phyloP scores from a whole-genome alignment of 768 basidiomycete species.

The Sarcodon aspratus region DNA sequence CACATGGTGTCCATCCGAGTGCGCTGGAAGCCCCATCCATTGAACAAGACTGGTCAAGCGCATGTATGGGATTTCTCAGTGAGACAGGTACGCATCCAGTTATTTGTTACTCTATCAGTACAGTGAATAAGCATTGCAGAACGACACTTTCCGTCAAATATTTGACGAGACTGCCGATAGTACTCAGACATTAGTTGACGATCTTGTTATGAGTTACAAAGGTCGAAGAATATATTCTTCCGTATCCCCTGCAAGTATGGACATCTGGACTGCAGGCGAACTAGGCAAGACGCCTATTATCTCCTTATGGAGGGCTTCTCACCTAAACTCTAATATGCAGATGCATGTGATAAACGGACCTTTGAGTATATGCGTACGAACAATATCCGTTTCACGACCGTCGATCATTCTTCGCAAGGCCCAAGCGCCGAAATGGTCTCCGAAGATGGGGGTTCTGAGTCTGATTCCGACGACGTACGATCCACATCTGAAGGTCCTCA shows the following conservation, averaged over 20 bases:
- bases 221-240: constrained; percentile 59
- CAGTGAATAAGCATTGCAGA: constrained; percentile 23
- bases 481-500: constrained; percentile 23
- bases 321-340: constrained; percentile 23
- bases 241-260: constrained; percentile 52
- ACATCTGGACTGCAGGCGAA: constrained; percentile 57
- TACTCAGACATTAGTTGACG: constrained; percentile 34
- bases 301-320: neutral
- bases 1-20: constrained; percentile 40
- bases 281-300: constrained; percentile 31
- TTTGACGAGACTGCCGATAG: constrained; percentile 61
- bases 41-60: constrained; percentile 26
- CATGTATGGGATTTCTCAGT: constrained; percentile 42
- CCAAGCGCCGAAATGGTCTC: too few species aligned
- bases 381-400: constrained; percentile 15
- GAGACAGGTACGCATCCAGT: constrained; percentile 34
- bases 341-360: constrained; percentile 53
- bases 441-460: too few species aligned
- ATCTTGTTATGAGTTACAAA: constrained; percentile 50
- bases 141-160: constrained; percentile 49
- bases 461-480: constrained; percentile 10
- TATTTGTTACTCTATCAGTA: constrained; percentile 1
- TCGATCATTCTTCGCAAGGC: constrained; percentile 5
- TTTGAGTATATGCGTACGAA: constrained; percentile 50
- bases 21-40: constrained; percentile 58